These are phyloP conservation scores for Penicillium cataractarum DNA, from an alignment of 495 filamentous ascomycete genomes.

Conservation along the genomic window DNA sequence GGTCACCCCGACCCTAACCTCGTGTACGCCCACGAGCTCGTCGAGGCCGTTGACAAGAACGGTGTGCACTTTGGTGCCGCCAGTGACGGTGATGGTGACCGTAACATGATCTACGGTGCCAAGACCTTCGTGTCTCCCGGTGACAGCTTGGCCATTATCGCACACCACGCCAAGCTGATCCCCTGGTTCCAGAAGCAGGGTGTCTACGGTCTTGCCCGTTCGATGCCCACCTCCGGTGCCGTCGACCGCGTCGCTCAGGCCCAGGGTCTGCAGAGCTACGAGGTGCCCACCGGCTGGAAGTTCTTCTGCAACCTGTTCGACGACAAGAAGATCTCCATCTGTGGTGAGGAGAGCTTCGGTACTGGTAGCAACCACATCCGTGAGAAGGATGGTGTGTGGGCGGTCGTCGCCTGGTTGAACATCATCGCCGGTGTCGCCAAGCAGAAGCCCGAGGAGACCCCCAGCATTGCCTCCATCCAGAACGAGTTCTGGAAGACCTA, in stretches of 20 bases:
- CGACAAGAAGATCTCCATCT: slow-evolving; percentile 96
- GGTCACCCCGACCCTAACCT: slow-evolving; percentile 98
- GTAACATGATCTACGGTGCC: slow-evolving; percentile 99
- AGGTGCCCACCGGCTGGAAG: slow-evolving; percentile 99
- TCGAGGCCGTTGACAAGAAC: slow-evolving; percentile 89
- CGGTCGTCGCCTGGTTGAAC: slow-evolving; percentile 95
- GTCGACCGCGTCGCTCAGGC: slow-evolving; percentile 94
- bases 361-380: slow-evolving; percentile 99
- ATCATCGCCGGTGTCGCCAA: slow-evolving; percentile 95
- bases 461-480: slow-evolving; percentile 94
- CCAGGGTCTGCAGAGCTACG: slow-evolving; percentile 89
- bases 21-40: slow-evolving; percentile 95
- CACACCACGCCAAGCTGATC: slow-evolving; percentile 89
- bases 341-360: slow-evolving; percentile 96
- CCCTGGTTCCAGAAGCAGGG: slow-evolving; percentile 98
- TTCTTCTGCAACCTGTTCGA: slow-evolving; percentile 99
- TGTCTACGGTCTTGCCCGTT: slow-evolving; percentile 90
- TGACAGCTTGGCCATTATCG: slow-evolving; percentile 95
- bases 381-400: slow-evolving; percentile 98
- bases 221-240: slow-evolving; percentile 95
- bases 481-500: slow-evolving; percentile 97
- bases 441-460: slow-evolving; percentile 68
- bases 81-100: slow-evolving; percentile 94
- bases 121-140: slow-evolving; percentile 95
- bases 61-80: slow-evolving; percentile 94